Evolutionary conservation across 2,329 filamentous ascomycete species (phyloP).

Genomic region (Catunica adiposa): DNA sequence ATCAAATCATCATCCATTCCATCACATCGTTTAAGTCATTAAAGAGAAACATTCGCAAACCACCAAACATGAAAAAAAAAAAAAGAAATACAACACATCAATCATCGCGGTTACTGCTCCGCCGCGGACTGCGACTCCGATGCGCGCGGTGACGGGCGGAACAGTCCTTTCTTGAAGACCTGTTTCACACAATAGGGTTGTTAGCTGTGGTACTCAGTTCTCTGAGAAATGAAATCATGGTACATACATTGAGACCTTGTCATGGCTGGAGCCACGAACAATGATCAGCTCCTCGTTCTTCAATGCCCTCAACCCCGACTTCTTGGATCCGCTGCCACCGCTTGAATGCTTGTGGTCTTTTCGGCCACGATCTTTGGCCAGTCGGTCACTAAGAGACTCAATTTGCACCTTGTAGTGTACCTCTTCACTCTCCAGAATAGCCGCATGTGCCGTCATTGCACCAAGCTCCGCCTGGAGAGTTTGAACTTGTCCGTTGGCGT

Average conservation of each 20-base stretch:
- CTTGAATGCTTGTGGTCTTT: slow-evolving; percentile 3
- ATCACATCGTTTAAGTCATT: neutral
- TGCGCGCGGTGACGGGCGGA: slow-evolving; percentile 5
- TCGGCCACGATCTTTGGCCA: slow-evolving; percentile 6
- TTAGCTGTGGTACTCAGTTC: slow-evolving; percentile 1
- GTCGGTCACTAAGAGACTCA: slow-evolving; percentile 9
- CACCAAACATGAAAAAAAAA: neutral
- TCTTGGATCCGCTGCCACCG: slow-evolving; percentile 1
- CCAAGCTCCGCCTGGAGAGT: slow-evolving; percentile 6
- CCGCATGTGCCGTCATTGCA: slow-evolving; percentile 6
- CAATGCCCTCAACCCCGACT: neutral
- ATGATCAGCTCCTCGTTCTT: slow-evolving; percentile 12
- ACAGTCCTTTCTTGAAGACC: slow-evolving; percentile 13
- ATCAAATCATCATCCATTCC: neutral
- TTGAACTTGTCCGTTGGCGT: slow-evolving; percentile 5
- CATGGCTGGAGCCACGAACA: slow-evolving; percentile 5
- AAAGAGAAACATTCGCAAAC: neutral
- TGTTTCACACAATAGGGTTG: slow-evolving; percentile 5
- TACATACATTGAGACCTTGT: slow-evolving; percentile 12
- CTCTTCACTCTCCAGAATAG: slow-evolving; percentile 8
- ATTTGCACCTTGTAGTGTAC: slow-evolving; percentile 14
- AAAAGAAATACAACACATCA: neutral
- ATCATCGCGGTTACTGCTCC: neutral
- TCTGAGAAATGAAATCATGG: slow-evolving; percentile 2
- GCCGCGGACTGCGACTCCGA: neutral